A percentile compares a stretch with the other conserved stretches of the same genome.
phyloP scores from a whole-genome alignment of 2,329 filamentous ascomycete genomes.

The Diaporthe citrichinensis region DNA sequence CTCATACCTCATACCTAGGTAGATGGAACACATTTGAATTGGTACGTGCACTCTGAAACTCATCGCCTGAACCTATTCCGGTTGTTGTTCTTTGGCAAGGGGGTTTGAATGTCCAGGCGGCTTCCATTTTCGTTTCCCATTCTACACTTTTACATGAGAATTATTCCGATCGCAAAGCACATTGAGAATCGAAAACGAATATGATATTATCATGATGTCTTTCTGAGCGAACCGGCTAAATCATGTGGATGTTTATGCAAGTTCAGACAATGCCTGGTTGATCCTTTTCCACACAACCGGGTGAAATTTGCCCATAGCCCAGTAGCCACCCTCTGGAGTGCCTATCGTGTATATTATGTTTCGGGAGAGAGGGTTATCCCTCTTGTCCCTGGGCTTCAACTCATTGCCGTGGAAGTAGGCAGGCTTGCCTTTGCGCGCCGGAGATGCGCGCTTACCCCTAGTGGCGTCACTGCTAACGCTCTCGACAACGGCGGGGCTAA shows the following conservation, averaged over 20 bases:
- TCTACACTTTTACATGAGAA: background rate
- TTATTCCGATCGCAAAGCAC: background rate
- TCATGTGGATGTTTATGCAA: background rate
- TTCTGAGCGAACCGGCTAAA: background rate
- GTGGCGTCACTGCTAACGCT: background rate
- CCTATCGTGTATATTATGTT: background rate
- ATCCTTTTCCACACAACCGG: background rate
- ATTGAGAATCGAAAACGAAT: background rate
- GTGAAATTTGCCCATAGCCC: slow-evolving; percentile 4
- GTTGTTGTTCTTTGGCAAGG: no score
- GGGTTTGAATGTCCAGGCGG: no score
- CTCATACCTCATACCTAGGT: no score
- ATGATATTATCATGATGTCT: background rate
- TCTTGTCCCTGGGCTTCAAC: background rate
- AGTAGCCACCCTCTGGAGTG: slow-evolving; percentile 8
- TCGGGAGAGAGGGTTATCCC: slow-evolving; percentile 5
- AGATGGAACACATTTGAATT: no score
- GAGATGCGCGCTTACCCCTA: background rate
- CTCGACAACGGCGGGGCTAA: slow-evolving; percentile 45
- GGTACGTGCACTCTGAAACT: no score
- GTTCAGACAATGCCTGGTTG: background rate
- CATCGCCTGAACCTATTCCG: no score
- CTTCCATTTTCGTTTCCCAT: no score
- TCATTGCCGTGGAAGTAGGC: slow-evolving; percentile 11
- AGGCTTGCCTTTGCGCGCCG: background rate